These are phyloP conservation scores for Mycena galopus DNA, from an alignment of 768 basidiomycete genomes.

Conservation along the genomic window DNA sequence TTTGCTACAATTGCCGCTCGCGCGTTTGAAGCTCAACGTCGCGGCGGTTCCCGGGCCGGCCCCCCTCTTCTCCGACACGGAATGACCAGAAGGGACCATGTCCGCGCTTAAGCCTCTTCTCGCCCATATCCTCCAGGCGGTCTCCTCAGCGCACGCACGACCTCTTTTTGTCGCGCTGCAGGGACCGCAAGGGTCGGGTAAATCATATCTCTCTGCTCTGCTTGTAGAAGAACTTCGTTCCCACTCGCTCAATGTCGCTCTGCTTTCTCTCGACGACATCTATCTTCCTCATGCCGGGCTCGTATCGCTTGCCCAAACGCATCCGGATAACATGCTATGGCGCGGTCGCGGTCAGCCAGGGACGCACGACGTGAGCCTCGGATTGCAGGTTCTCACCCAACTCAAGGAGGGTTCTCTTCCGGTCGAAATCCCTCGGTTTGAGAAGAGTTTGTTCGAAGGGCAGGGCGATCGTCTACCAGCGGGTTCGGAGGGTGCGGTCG, in stretches of 20 bases:
- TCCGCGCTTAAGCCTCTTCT: slow-evolving; percentile 50
- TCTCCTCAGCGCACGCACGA: slow-evolving; percentile 44
- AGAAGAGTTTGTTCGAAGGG: slow-evolving; percentile 86
- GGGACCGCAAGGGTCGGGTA: slow-evolving; percentile 95
- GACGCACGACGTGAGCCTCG: slow-evolving; percentile 87
- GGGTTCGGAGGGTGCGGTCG: slow-evolving; percentile 53
- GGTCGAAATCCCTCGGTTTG: slow-evolving; percentile 82
- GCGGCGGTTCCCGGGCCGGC: not conserved
- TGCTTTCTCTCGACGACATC: slow-evolving; percentile 87
- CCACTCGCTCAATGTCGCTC: slow-evolving; percentile 66
- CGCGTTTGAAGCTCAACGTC: no score
- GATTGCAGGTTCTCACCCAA: slow-evolving; percentile 61
- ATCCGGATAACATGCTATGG: slow-evolving; percentile 76
- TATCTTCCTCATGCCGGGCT: slow-evolving; percentile 83
- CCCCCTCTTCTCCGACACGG: no score
- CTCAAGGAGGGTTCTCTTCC: slow-evolving; percentile 63
- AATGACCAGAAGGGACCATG: slow-evolving; percentile 30
- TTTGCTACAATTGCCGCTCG: no score
- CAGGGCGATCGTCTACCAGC: slow-evolving; percentile 83
- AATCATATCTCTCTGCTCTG: slow-evolving; percentile 81
- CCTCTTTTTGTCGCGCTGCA: slow-evolving; percentile 91
- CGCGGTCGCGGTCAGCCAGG: slow-evolving; percentile 93
- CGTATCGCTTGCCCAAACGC: slow-evolving; percentile 61
- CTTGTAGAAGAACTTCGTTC: slow-evolving; percentile 60
- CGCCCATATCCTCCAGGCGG: slow-evolving; percentile 39